These are phyloP conservation scores for Kingdonia uniflora DNA, from an alignment of 164 flowering plant species.

Conservation along the genomic window DNA sequence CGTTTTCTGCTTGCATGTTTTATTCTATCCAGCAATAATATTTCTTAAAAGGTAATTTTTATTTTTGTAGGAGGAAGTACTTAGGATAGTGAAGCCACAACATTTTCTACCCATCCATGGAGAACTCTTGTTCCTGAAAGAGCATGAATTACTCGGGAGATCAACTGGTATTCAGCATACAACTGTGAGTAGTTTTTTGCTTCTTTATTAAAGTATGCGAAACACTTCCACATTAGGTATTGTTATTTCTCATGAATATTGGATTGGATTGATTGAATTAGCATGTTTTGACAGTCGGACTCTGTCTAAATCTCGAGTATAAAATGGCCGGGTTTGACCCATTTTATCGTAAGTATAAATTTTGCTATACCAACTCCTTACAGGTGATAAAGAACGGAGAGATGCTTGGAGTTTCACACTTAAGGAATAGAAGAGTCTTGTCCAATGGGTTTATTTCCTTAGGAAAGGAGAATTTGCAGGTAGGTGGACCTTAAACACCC, in stretches of 20 bases:
- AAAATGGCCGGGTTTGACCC: no score
- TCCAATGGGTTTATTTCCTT: slow-evolving; percentile 81
- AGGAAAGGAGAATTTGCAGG: slow-evolving; percentile 95
- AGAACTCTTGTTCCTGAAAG: slow-evolving; percentile 91
- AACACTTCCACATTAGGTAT: neutral
- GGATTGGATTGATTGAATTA: neutral
- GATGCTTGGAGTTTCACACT: slow-evolving; percentile 98
- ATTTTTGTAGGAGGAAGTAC: slow-evolving; percentile 81
- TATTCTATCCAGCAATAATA: no score
- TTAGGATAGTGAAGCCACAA: slow-evolving; percentile 89
- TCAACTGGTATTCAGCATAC: slow-evolving; percentile 95
- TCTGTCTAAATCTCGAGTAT: no score
- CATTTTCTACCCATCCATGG: slow-evolving; percentile 97
- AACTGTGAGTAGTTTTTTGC: slow-evolving; percentile 44
- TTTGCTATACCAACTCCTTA: neutral
- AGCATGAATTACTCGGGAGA: slow-evolving; percentile 90
- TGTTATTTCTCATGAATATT: neutral
- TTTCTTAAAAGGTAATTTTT: neutral
- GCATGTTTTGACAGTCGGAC: no score
- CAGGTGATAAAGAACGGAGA: slow-evolving; percentile 99
- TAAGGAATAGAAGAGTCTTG: slow-evolving; percentile 88
- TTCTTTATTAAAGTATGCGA: neutral
- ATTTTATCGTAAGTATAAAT: no score
- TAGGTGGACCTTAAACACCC: slow-evolving; percentile 13
- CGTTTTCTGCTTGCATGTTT: neutral